A percentile compares a stretch with the other conserved stretches of the same genome.
These are phyloP conservation scores for Eutrema heterophyllum DNA, from an alignment of 345 rosid species.

Conservation along the genomic window DNA sequence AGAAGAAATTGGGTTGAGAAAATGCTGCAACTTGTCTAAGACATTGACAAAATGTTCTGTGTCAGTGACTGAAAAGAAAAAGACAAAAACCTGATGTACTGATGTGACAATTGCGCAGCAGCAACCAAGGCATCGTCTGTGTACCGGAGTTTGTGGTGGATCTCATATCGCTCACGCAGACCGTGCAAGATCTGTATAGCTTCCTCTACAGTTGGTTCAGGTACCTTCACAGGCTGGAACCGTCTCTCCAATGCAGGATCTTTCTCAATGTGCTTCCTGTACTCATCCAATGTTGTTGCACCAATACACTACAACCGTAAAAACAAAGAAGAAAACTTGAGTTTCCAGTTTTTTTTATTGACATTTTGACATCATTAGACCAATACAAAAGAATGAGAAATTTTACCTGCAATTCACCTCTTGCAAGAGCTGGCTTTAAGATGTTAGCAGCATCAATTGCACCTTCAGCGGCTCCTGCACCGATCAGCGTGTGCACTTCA, in stretches of 20 bases:
- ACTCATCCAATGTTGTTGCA: conserved; percentile 96
- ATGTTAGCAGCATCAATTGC: conserved; percentile 99
- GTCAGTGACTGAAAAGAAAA: neutral
- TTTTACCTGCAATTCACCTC: conserved; percentile 98
- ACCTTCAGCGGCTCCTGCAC: conserved; percentile 99
- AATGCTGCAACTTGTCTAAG: neutral
- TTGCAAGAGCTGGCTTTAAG: conserved; percentile 98
- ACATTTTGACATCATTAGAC: neutral
- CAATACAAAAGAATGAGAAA: neutral
- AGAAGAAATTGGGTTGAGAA: neutral
- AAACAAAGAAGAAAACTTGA: neutral
- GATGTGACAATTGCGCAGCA: conserved; percentile 94
- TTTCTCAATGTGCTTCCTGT: conserved; percentile 97
- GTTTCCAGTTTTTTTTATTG: neutral
- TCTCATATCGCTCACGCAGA: conserved; percentile 91
- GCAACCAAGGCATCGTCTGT: conserved; percentile 84
- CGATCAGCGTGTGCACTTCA: conserved; percentile 97
- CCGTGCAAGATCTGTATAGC: conserved; percentile 90
- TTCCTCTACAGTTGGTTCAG: conserved; percentile 95
- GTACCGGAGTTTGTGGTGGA: conserved; percentile 96
- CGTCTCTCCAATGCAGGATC: conserved; percentile 98
- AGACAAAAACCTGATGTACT: conserved; percentile 73
- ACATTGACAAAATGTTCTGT: neutral
- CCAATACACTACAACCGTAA: conserved; percentile 81
- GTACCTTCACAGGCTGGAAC: conserved; percentile 99